Conservation (phyloP, 1,139 yeast genomes). For the Geotrichum carabidarum region DNA sequence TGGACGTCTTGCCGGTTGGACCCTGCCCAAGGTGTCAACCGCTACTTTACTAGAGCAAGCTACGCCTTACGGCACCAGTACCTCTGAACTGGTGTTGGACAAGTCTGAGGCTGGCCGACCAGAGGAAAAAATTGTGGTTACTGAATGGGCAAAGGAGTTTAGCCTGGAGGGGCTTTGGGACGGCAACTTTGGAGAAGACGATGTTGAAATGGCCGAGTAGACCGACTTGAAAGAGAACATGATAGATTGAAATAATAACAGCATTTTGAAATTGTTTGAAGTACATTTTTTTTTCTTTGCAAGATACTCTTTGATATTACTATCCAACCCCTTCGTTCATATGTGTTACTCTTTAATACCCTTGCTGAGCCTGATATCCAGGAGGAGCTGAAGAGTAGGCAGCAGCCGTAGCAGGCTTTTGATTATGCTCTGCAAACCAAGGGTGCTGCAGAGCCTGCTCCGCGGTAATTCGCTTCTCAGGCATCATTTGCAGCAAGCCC, state of each 20-base stretch:
- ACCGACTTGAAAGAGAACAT: not conserved
- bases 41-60: constrained; percentile 24
- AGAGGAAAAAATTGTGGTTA: constrained; percentile 77
- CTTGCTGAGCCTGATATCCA: constrained; percentile 16
- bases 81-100: constrained; percentile 26
- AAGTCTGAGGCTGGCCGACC: constrained; percentile 17
- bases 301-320: not conserved
- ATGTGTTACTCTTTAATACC: not conserved
- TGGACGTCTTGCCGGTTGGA: constrained; percentile 91
- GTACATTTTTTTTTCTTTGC: not conserved
- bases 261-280: not conserved
- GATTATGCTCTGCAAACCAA: constrained; percentile 77
- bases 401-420: constrained; percentile 2
- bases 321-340: not conserved
- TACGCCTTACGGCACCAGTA: constrained; percentile 37
- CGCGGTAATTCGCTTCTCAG: constrained; percentile 86
- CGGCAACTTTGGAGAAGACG: constrained; percentile 25
- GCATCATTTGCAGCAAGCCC: constrained; percentile 80
- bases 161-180: constrained; percentile 70
- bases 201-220: constrained; percentile 18
- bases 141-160: constrained; percentile 91
- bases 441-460: constrained; percentile 91
- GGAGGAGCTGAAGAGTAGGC: constrained; percentile 11
- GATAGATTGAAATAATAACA: not conserved
- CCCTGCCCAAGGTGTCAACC: constrained; percentile 54